Conservation (phyloP, 352 stramenopile species). For the Pythium scleroteichum region DNA sequence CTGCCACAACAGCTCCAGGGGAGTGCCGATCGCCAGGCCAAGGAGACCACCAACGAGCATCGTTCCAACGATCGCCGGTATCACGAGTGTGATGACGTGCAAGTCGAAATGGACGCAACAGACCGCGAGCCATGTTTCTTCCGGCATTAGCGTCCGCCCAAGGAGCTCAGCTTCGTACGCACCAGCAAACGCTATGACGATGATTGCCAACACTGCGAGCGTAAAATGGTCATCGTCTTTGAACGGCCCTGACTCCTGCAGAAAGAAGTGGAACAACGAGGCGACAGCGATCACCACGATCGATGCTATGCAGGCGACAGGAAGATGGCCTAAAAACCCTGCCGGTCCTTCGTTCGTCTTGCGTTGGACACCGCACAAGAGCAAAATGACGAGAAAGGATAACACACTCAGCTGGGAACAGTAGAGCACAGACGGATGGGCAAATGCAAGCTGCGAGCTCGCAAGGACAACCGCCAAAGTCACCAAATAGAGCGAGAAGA, state of each 20-base stretch:
- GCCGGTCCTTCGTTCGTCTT: not conserved
- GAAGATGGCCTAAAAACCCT: not conserved
- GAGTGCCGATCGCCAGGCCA: constrained; percentile 2
- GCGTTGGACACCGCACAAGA: constrained; percentile 6
- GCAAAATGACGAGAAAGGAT: not conserved
- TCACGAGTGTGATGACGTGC: constrained; percentile 4
- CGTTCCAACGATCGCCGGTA: not conserved
- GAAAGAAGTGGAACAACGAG: not conserved
- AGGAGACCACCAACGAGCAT: not conserved
- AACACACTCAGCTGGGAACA: not conserved
- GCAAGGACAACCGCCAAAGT: not conserved
- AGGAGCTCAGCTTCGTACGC: constrained; percentile 3
- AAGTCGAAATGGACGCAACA: constrained; percentile 5
- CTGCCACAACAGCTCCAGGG: not conserved
- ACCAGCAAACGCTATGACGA: not conserved
- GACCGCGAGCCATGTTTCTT: constrained; percentile 7
- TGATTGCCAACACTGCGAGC: constrained; percentile 3
- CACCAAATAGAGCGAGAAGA: not conserved
- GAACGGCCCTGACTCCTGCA: not conserved
- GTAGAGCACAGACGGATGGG: not conserved
- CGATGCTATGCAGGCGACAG: not conserved
- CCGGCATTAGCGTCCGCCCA: not conserved
- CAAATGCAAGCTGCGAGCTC: not conserved
- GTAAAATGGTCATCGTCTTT: constrained; percentile 2
- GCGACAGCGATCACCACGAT: not conserved